These are phyloP conservation scores for Aspergillus ustus DNA, from an alignment of 2,329 filamentous ascomycete genomes.

Conservation along the genomic window DNA sequence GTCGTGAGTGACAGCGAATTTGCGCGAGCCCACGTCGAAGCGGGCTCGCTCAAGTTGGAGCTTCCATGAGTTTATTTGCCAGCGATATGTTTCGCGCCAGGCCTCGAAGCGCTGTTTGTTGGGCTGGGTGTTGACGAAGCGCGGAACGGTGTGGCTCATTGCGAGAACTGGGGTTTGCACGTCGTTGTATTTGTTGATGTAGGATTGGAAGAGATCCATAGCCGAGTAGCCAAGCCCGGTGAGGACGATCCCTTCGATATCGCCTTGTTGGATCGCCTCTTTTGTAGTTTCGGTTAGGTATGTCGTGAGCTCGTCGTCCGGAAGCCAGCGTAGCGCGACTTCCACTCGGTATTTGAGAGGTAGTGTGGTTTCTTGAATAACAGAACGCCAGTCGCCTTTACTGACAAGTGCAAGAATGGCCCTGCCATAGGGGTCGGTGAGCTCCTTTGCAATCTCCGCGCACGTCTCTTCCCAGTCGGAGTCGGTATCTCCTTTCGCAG, in stretches of 20 bases:
- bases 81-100: constrained; percentile 66
- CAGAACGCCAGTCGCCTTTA: constrained; percentile 63
- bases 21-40: constrained; percentile 63
- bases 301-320: constrained; percentile 51
- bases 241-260: constrained; percentile 65
- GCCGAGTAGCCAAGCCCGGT: constrained; percentile 63
- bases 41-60: constrained; percentile 63
- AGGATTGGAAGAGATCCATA: constrained; percentile 64
- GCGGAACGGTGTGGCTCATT: constrained; percentile 62
- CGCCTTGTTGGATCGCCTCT: constrained; percentile 57
- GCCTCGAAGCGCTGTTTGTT: constrained; percentile 59
- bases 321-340: constrained; percentile 60
- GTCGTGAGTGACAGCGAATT: constrained; percentile 55
- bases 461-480: constrained; percentile 66
- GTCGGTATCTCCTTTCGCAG: constrained; percentile 53
- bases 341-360: constrained; percentile 65
- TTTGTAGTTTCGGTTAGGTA: constrained; percentile 61
- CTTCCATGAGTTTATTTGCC: constrained; percentile 65
- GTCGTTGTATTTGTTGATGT: constrained; percentile 64
- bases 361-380: constrained; percentile 62
- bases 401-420: constrained; percentile 65
- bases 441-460: constrained; percentile 64
- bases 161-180: constrained; percentile 66
- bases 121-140: constrained; percentile 60
- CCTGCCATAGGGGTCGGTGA: constrained; percentile 65